A percentile compares a stretch with the other conserved stretches of the same genome.
Evolutionary conservation across 371 early-diverging fungal genomes (phyloP).

Genomic region (Apophysomyces variabilis): DNA sequence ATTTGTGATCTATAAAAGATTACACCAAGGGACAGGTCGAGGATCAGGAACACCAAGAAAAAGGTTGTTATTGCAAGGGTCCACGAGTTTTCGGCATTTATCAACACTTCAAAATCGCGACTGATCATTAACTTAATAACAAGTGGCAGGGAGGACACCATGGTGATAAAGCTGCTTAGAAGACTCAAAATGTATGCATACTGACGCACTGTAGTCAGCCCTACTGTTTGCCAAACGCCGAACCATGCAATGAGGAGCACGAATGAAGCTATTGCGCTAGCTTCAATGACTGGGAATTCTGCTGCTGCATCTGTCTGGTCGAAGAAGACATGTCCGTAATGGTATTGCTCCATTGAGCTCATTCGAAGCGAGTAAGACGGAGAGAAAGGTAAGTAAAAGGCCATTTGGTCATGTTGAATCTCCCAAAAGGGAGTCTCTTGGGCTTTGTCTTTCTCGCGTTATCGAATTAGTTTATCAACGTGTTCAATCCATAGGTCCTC

Average conservation of each 20-base stretch:
- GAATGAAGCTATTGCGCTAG: conserved; percentile 5
- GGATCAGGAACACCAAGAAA: conserved; percentile 47
- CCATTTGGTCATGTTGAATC: no score
- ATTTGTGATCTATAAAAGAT: conserved; percentile 52
- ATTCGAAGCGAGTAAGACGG: neutral
- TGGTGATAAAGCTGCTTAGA: conserved; percentile 39
- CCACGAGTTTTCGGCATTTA: conserved; percentile 30
- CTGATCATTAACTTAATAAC: conserved; percentile 22
- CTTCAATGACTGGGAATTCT: neutral
- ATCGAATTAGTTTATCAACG: conserved; percentile 1
- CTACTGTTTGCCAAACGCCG: conserved; percentile 17
- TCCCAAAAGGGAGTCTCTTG: neutral
- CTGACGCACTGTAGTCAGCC: conserved; percentile 31
- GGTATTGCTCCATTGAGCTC: neutral
- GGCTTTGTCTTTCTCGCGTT: neutral
- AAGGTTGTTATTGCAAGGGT: conserved; percentile 35
- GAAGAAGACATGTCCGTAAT: neutral
- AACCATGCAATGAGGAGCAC: conserved; percentile 23
- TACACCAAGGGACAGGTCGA: conserved; percentile 52
- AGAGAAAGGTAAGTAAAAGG: neutral
- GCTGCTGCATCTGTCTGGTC: no score
- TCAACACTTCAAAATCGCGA: conserved; percentile 19
- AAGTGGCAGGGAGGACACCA: conserved; percentile 34
- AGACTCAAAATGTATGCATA: conserved; percentile 41
- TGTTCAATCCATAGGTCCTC: conserved; percentile 2